Evolutionary conservation across 257 asterid species (phyloP), one percentile per base, ranked within the genome.

Genomic region (Scutellaria barbata): DNA sequence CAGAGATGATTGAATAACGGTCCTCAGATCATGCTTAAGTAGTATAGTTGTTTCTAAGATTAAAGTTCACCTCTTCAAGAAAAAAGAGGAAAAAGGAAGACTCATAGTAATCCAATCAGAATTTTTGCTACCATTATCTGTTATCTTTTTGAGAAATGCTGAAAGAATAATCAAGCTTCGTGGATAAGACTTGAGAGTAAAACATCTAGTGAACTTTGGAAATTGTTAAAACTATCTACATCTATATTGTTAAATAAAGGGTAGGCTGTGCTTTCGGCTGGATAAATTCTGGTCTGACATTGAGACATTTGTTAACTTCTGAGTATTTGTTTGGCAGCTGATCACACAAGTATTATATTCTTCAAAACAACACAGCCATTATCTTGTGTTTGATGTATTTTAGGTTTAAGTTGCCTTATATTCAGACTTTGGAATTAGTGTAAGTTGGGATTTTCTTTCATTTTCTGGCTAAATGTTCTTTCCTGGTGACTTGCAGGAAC

Each of bases 401-500:
- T 22, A 22, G 2, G 25, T 74, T 50, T 55, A 35, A 61, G 37
- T 60, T 74, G 47, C 57, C 40, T 66, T 41, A 42, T 18, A 7
- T 57, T 4, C n/a, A n/a, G 18, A 65, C 33, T 66, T 33, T 47
- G n/a, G 47, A 47, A 55, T 69, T 57, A 13, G 22, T 48, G 20
- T 47, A 59, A 42, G 20, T 58, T 65, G 55, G 68, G 63, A 25
- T 35, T 8, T 37, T 41, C 1, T 39, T 66, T 76, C 0, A 35
- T 62, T 66, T 12, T 54, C 10, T 57, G 74, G 63, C 82, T 78
- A 56, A 82, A 66, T 42, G 63, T 50, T 50, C 69, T 75, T 12
- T 65, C 66, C 54, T 71, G 79, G 79, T 48, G 40, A 50, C 68
- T 43, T 79, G 46, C 86, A 94, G 98, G 92, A 94, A 94, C 84